phyloP scores from a whole-genome alignment of 2,329 filamentous ascomycete species.

The Claviceps digitariae region DNA sequence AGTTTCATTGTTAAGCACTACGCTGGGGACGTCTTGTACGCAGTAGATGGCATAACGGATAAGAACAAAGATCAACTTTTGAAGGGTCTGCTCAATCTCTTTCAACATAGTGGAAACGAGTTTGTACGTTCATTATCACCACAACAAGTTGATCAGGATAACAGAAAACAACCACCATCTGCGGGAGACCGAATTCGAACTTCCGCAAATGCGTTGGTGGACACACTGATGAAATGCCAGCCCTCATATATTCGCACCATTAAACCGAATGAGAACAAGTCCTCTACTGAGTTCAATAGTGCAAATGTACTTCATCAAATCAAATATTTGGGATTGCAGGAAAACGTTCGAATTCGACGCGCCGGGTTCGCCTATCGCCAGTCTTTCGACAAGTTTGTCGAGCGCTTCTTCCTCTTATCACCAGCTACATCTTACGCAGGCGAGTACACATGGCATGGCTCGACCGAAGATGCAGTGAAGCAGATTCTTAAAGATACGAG shows the following conservation, averaged over 20 bases:
- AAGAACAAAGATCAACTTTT: conserved; percentile 98
- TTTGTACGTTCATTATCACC: conserved; percentile 89
- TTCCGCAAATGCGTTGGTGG: conserved; percentile 88
- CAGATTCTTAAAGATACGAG: conserved; percentile 95
- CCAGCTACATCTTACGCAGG: conserved; percentile 92
- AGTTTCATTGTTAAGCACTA: conserved; percentile 99
- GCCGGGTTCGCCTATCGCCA: conserved; percentile 96
- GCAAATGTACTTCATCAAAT: conserved; percentile 94
- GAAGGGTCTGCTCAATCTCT: conserved; percentile 82
- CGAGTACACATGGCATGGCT: conserved; percentile 91
- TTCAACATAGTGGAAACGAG: conserved; percentile 67
- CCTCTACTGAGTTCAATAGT: conserved; percentile 79
- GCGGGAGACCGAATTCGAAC: conserved; percentile 92
- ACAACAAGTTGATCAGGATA: conserved; percentile 86
- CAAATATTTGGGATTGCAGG: conserved; percentile 97
- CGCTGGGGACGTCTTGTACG: conserved; percentile 90
- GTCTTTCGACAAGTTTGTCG: conserved; percentile 95
- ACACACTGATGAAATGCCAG: conserved; percentile 92
- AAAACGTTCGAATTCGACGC: conserved; percentile 93
- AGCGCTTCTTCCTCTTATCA: conserved; percentile 90
- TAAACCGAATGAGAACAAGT: conserved; percentile 99
- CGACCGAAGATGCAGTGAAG: conserved; percentile 72
- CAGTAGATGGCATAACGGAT: conserved; percentile 92
- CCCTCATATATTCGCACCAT: conserved; percentile 98
- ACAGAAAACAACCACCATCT: conserved; percentile 84